Percentiles rank a stretch among this genome's conserved stretches.
phyloP scores from a whole-genome alignment of 352 stramenopile genomes.

The Proteromonas lacertae region DNA sequence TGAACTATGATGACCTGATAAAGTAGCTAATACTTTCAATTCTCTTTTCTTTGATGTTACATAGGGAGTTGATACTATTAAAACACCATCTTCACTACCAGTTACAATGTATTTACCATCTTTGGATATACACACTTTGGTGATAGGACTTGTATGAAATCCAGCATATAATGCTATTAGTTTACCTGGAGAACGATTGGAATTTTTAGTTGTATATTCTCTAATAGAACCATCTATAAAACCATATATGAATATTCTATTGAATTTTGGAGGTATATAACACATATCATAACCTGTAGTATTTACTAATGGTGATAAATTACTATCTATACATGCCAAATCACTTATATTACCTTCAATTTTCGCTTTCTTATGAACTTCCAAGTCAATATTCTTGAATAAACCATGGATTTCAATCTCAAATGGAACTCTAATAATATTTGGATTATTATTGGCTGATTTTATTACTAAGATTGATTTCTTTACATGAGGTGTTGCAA shows the following conservation, averaged over 20 bases:
- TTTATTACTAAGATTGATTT: constrained; percentile 4
- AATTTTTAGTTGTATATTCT: neutral
- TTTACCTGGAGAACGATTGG: neutral
- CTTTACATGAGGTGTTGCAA: constrained; percentile 9
- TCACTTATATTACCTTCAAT: neutral
- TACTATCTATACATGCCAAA: constrained; percentile 3
- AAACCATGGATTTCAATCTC: too few relatives aligned
- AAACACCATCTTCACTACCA: neutral
- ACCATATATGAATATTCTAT: neutral
- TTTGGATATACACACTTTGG: neutral
- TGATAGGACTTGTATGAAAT: neutral
- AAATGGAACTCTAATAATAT: neutral
- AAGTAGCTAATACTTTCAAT: neutral
- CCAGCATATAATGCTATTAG: neutral
- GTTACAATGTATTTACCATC: neutral
- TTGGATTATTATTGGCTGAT: neutral
- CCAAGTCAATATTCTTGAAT: neutral
- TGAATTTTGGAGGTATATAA: neutral
- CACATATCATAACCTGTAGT: neutral
- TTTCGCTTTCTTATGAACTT: neutral
- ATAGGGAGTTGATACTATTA: neutral
- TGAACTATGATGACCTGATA: neutral
- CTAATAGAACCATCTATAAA: neutral
- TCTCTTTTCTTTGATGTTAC: neutral
- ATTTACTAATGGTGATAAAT: constrained; percentile 5